These are phyloP conservation scores for Pythium diclinum DNA, from an alignment of 352 stramenopile genomes.

Conservation along the genomic window DNA sequence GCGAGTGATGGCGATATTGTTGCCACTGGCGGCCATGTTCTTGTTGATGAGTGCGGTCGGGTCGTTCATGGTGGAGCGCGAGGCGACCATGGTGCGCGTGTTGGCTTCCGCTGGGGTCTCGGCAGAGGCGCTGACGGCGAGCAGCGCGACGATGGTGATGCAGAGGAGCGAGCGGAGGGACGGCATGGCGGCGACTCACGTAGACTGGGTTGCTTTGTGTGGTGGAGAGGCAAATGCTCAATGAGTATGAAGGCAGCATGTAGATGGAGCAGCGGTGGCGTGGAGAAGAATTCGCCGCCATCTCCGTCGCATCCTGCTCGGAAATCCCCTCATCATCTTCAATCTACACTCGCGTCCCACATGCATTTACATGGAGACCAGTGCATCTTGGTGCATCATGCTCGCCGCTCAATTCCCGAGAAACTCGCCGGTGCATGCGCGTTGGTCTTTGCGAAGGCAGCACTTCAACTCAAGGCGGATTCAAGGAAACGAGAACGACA, in stretches of 20 bases:
- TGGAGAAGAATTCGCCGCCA: neutral
- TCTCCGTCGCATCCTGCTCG: neutral
- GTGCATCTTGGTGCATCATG: neutral
- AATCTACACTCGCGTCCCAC: neutral
- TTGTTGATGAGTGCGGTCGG: constrained; percentile 22
- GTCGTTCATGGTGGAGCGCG: constrained; percentile 17
- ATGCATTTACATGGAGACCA: neutral
- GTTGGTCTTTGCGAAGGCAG: neutral
- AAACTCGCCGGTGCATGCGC: neutral
- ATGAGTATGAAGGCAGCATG: neutral
- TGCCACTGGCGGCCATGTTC: constrained; percentile 18
- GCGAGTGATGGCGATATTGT: constrained; percentile 22
- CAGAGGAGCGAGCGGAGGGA: constrained; percentile 15
- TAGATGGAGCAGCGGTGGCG: too few species aligned
- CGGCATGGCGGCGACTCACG: neutral
- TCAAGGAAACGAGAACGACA: neutral
- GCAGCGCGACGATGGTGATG: constrained; percentile 3
- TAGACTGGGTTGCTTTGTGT: neutral
- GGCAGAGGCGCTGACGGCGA: neutral
- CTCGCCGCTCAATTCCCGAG: neutral
- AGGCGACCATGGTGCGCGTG: constrained; percentile 6
- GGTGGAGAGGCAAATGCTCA: neutral
- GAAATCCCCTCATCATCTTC: neutral
- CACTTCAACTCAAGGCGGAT: neutral
- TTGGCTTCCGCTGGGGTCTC: constrained; percentile 2